Conservation (phyloP, 176 grass and related monocot species). For the Dactylis glomerata region DNA sequence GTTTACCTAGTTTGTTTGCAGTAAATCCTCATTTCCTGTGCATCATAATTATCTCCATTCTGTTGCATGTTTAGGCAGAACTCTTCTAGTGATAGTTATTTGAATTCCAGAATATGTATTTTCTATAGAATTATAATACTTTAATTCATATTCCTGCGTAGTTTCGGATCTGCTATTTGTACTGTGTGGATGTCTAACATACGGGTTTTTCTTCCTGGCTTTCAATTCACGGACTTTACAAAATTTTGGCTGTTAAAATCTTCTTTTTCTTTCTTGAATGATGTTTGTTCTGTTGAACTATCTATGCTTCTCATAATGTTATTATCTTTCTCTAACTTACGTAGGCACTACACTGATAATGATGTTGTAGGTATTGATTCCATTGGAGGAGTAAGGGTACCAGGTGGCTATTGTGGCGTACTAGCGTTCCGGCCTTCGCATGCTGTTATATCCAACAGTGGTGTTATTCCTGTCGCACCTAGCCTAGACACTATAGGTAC, state of each 20-base stretch:
- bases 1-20: background rate
- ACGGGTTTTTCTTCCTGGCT: background rate
- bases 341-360: conserved; percentile 5
- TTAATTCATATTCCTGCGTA: background rate
- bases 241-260: background rate
- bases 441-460: conserved; percentile 58
- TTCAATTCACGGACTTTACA: background rate
- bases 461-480: conserved; percentile 84
- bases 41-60: background rate
- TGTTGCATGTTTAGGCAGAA: background rate
- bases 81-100: background rate
- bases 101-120: background rate
- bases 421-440: conserved; percentile 87
- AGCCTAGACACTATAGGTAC: conserved; percentile 94
- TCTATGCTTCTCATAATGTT: background rate
- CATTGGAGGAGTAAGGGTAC: conserved; percentile 90
- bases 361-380: conserved; percentile 67
- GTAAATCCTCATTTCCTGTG: background rate
- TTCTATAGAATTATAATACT: background rate
- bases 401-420: conserved; percentile 81
- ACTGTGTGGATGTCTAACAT: background rate
- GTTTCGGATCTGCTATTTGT: background rate
- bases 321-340: background rate
- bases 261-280: background rate
- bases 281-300: background rate